These are phyloP conservation scores for Phaffomyces opuntiae DNA, from an alignment of 805 yeast species.

Conservation along the genomic window DNA sequence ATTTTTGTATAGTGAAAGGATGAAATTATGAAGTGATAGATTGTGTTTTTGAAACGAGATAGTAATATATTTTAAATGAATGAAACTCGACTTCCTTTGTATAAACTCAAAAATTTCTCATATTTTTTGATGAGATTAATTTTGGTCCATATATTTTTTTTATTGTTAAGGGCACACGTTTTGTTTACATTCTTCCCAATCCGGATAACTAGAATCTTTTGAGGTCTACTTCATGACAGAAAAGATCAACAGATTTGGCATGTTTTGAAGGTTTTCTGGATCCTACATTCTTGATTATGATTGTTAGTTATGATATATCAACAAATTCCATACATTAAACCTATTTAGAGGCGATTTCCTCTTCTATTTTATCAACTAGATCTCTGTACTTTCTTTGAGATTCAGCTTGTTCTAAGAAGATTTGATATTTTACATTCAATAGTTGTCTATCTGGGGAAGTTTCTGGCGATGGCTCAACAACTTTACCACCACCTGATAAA, in stretches of 20 bases:
- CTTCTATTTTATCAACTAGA: slow-evolving; percentile 47
- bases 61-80: too few species aligned
- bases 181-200: slow-evolving; percentile 1
- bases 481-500: slow-evolving; percentile 78
- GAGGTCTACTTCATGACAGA: not conserved
- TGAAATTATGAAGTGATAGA: too few species aligned
- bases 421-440: slow-evolving; percentile 71
- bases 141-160: not conserved
- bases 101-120: not conserved
- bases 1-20: too few species aligned
- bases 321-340: not conserved
- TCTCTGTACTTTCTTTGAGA: slow-evolving; percentile 73
- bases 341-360: slow-evolving; percentile 1
- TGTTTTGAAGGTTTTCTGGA: too few species aligned
- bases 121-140: not conserved
- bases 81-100: too few species aligned
- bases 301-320: not conserved
- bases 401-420: slow-evolving; percentile 82
- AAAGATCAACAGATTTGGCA: not conserved
- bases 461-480: slow-evolving; percentile 57
- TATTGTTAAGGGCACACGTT: not conserved
- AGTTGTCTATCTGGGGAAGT: slow-evolving; percentile 61
- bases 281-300: too few species aligned
- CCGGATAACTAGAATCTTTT: not conserved
- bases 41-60: too few species aligned